Evolutionary conservation across 805 yeast genomes (phyloP), one percentile per base, ranked within the genome.

Genomic region (Wickerhamiella parazyma): DNA sequence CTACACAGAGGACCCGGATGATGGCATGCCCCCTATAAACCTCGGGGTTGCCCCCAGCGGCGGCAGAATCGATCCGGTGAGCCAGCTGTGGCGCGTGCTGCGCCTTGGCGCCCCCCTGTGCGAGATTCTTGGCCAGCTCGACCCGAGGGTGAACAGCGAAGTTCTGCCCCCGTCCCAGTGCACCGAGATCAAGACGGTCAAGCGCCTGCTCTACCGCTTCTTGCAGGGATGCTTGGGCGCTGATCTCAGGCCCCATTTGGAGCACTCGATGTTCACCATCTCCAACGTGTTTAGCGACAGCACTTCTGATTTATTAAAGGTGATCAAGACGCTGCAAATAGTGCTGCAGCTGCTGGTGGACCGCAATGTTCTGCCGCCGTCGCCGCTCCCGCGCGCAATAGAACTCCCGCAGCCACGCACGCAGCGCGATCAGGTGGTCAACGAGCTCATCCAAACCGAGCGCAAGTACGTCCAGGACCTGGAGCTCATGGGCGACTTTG

Each of bases 51-150:
- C 81, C 80, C 48, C 67, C 16, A 40, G 42, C 6, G 49, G 70
- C 73, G 48, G 72, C 73, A 50, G 80, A 7, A 48, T 83, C 55
- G 99, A 91, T 59, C 96, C 97, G 3, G 96, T 83, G 2, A 85
- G 95, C 1, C 87, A 85, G 49, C 59, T 91, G 35, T 82, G 95
- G 76, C 78, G 84, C 51, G 65, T 91, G 26, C 78, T 91, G 55
- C 93, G 89, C 55, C 85, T 82, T 55, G 98, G 97, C 9, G 79
- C 93, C 2, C 94, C 97, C 3, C 66, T 91, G 34, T 87, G 97
- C 60, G 72, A 84, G 34, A 65, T 89, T 6, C 84, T 80, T 67
- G 89, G 91, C 62, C 67, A 76, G 11, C 70, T 85, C 17, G 69
- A 69, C 44, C 78, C 79, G 1, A 70, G 69, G 31, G 60, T 63